Conservation (phyloP, 768 basidiomycete species). For the Trametopsis cervina region DNA sequence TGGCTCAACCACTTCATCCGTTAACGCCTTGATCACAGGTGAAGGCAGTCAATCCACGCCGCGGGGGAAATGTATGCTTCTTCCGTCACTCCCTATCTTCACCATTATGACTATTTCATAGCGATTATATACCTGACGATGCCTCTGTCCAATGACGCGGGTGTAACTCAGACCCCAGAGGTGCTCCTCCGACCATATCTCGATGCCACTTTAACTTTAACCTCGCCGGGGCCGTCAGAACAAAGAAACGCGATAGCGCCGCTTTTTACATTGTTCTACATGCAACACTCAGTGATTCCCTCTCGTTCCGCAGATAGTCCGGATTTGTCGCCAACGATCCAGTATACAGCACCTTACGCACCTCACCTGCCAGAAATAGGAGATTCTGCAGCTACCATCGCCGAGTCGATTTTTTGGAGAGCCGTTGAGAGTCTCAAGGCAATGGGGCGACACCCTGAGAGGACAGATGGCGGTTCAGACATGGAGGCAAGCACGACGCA, state of each 20-base stretch:
- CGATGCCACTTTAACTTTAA: constrained; percentile 32
- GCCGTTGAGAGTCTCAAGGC: constrained; percentile 27
- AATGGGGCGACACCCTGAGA: constrained; percentile 21
- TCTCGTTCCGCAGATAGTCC: background rate
- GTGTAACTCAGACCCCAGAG: constrained; percentile 27
- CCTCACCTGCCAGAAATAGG: constrained; percentile 42
- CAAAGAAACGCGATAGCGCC: constrained; percentile 23
- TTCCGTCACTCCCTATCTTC: background rate
- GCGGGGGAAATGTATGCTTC: constrained; percentile 58
- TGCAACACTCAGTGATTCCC: constrained; percentile 30
- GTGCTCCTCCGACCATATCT: constrained; percentile 52
- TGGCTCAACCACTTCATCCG: constrained; percentile 39
- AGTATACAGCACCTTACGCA: constrained; percentile 24
- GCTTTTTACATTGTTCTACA: constrained; percentile 51
- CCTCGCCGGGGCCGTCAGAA: constrained; percentile 5
- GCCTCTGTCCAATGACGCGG: constrained; percentile 29
- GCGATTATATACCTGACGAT: constrained; percentile 57
- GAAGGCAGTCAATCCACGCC: constrained; percentile 72
- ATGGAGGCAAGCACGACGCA: constrained; percentile 13
- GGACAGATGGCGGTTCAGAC: background rate
- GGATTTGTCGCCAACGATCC: constrained; percentile 19
- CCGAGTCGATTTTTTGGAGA: constrained; percentile 52
- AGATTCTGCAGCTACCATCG: constrained; percentile 50
- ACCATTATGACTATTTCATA: constrained; percentile 19
- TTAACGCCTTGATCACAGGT: constrained; percentile 62